Percentiles rank a stretch among this genome's conserved stretches.
Evolutionary conservation across 805 yeast species (phyloP).

Genomic region (Zygoascus bituminiphila): DNA sequence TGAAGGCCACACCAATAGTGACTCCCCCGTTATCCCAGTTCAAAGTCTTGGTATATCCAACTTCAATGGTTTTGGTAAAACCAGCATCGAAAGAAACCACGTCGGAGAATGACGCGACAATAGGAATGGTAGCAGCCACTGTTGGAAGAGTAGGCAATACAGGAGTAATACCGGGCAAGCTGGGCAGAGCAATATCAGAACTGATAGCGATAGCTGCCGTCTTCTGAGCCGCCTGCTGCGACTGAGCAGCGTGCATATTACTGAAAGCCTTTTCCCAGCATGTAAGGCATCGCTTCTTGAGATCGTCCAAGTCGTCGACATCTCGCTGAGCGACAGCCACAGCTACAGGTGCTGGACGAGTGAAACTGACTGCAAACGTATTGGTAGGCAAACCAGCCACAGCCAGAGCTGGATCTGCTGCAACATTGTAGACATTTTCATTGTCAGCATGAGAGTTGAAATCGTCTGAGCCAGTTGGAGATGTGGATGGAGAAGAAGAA

Average conservation of each 20-base stretch:
- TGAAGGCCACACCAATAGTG: neutral
- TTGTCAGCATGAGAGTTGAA: neutral
- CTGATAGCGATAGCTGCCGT: neutral
- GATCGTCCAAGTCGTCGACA: neutral
- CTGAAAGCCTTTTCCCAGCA: neutral
- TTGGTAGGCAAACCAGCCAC: neutral
- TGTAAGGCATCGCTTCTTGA: neutral
- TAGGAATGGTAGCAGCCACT: too few species aligned
- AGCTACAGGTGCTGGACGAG: neutral
- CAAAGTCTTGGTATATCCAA: neutral
- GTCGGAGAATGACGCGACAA: too few species aligned
- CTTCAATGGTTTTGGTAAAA: neutral
- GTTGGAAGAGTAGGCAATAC: neutral
- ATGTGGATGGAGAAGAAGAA: neutral
- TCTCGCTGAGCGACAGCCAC: neutral
- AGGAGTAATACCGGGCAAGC: neutral
- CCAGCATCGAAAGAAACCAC: neutral
- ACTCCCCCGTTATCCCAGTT: neutral
- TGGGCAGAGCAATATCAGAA: neutral
- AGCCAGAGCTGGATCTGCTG: neutral
- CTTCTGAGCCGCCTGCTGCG: neutral
- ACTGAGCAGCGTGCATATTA: neutral
- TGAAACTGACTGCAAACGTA: neutral
- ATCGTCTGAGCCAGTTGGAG: neutral
- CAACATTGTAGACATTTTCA: neutral